phyloP scores from a whole-genome alignment of 2,329 filamentous ascomycete genomes.

The Macrophomina tecta region DNA sequence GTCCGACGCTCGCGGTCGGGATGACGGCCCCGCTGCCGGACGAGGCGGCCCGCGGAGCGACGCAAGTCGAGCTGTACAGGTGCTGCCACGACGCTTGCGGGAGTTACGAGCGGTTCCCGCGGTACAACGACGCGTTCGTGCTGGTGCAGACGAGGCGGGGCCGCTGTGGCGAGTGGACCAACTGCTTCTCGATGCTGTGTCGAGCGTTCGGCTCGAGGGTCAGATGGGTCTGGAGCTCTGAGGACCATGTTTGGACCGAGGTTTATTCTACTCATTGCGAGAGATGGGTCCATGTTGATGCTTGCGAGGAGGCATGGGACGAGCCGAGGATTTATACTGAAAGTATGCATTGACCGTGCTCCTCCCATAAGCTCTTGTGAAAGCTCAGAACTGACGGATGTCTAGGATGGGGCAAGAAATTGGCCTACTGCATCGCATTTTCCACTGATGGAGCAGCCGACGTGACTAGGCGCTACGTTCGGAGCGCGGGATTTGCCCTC shows the following conservation, averaged over 20 bases:
- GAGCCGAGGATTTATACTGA: conserved; percentile 90
- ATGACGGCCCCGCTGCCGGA: conserved; percentile 85
- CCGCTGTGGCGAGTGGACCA: conserved; percentile 93
- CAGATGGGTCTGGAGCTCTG: conserved; percentile 97
- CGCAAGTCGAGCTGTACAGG: conserved; percentile 85
- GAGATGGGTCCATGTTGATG: conserved; percentile 94
- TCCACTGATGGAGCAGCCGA: conserved; percentile 81
- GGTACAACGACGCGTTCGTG: conserved; percentile 94
- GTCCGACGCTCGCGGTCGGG: conserved; percentile 80
- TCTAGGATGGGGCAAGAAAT: conserved; percentile 87
- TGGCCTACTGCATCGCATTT: conserved; percentile 96
- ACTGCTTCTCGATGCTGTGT: conserved; percentile 98
- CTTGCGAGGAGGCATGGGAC: conserved; percentile 94
- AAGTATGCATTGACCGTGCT: conserved; percentile 55
- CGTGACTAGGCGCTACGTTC: conserved; percentile 70
- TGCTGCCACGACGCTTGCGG: conserved; percentile 79
- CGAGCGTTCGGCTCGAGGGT: conserved; percentile 88
- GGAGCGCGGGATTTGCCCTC: conserved; percentile 70
- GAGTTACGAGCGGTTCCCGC: conserved; percentile 84
- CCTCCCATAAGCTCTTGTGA: too few species aligned
- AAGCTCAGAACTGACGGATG: background rate
- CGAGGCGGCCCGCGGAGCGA: conserved; percentile 85
- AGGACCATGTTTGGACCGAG: conserved; percentile 97
- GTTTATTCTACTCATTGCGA: conserved; percentile 93
- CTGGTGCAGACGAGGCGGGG: conserved; percentile 85